A percentile compares a stretch with the other conserved stretches of the same genome.
Conservation (phyloP, 495 filamentous ascomycete genomes). For the Elaphomyces granulatus region DNA sequence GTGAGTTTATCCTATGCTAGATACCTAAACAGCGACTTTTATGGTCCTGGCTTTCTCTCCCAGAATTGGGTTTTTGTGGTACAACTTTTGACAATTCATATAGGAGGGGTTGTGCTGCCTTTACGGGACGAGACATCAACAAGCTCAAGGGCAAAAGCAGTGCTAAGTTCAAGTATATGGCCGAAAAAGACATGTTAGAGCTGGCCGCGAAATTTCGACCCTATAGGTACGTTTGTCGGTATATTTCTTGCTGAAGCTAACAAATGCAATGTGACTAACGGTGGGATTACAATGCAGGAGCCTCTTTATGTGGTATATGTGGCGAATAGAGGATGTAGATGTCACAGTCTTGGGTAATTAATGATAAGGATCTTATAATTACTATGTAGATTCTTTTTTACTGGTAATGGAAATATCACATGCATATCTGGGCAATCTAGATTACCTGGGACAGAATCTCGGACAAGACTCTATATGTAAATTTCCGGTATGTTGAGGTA, state of each 20-base stretch:
- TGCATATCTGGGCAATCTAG: too few relatives aligned
- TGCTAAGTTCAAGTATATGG: constrained; percentile 97
- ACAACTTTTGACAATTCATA: not conserved
- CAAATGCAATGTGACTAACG: constrained; percentile 5
- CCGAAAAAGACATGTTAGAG: constrained; percentile 81
- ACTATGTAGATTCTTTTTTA: too few relatives aligned
- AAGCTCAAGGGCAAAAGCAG: constrained; percentile 69
- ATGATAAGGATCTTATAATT: too few relatives aligned
- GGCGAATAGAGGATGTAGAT: constrained; percentile 67
- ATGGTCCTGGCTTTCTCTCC: too few relatives aligned
- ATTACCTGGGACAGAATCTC: too few relatives aligned
- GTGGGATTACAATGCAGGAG: constrained; percentile 36
- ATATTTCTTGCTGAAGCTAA: too few relatives aligned
- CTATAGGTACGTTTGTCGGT: constrained; percentile 57
- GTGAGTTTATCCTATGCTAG: constrained; percentile 36
- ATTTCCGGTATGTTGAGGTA: too few relatives aligned
- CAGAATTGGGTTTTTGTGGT: too few relatives aligned
- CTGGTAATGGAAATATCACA: too few relatives aligned
- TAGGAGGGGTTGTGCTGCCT: constrained; percentile 77
- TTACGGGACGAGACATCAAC: constrained; percentile 65
- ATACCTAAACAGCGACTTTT: too few relatives aligned
- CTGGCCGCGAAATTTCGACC: constrained; percentile 66
- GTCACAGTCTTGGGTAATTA: constrained; percentile 43
- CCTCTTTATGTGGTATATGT: constrained; percentile 87
- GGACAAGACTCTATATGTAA: too few relatives aligned